Evolutionary conservation across 495 filamentous ascomycete species (phyloP).

Genomic region (Penicillium lividum): DNA sequence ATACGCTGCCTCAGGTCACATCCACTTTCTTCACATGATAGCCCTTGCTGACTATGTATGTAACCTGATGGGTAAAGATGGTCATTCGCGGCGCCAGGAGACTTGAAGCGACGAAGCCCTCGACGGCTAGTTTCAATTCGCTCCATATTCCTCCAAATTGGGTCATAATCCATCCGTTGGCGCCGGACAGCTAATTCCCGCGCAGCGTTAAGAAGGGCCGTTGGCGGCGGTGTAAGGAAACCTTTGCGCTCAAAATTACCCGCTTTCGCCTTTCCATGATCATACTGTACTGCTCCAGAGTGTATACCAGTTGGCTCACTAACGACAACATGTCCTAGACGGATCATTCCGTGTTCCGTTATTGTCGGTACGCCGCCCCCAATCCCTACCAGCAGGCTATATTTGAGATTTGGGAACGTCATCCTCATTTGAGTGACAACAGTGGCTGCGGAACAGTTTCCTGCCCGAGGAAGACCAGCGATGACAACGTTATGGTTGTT

Average conservation of each 20-base stretch:
- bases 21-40: conserved; percentile 18
- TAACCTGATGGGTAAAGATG: conserved; percentile 29
- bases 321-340: background rate
- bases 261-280: background rate
- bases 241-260: background rate
- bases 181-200: background rate
- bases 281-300: background rate
- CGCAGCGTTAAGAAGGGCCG: background rate
- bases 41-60: conserved; percentile 13
- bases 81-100: conserved; percentile 16
- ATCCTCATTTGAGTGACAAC: background rate
- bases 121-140: background rate
- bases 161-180: background rate
- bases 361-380: background rate
- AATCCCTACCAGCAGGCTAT: background rate
- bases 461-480: background rate
- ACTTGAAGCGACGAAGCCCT: background rate
- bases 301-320: conserved; percentile 1
- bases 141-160: background rate
- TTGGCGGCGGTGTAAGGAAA: background rate
- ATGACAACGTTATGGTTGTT: background rate
- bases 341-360: background rate
- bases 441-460: background rate
- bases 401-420: background rate
- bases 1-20: conserved; percentile 15